Conservation (phyloP, 1,139 yeast species). For the Zhuliangozyma blackwelliae region DNA sequence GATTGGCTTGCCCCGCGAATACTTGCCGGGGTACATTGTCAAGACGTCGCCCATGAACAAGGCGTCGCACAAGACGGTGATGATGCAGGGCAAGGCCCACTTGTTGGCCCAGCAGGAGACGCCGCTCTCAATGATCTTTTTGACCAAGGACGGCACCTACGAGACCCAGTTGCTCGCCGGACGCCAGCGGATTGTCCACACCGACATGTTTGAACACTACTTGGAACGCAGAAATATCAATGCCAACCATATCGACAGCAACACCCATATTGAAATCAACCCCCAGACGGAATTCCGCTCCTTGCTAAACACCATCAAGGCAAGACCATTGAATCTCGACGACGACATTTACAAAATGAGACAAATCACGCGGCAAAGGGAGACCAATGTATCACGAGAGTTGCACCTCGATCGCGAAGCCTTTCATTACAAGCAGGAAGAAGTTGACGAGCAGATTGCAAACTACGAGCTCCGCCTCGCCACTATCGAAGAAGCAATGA, state of each 20-base stretch:
- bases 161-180: slow-evolving; percentile 18
- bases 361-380: slow-evolving; percentile 13
- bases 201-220: slow-evolving; percentile 22
- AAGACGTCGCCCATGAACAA: slow-evolving; percentile 25
- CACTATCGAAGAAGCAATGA: slow-evolving; percentile 17
- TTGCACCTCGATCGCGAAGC: slow-evolving; percentile 15
- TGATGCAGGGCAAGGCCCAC: slow-evolving; percentile 42
- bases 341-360: slow-evolving; percentile 18
- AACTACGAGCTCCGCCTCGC: slow-evolving; percentile 23
- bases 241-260: slow-evolving; percentile 12
- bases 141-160: slow-evolving; percentile 24
- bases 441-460: slow-evolving; percentile 21
- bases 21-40: slow-evolving; percentile 45
- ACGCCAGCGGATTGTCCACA: slow-evolving; percentile 20
- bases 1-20: slow-evolving; percentile 9
- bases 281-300: slow-evolving; percentile 14
- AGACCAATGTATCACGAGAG: slow-evolving; percentile 17
- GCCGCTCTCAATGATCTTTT: slow-evolving; percentile 27
- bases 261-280: slow-evolving; percentile 9
- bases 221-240: slow-evolving; percentile 18
- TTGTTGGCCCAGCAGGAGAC: slow-evolving; percentile 33
- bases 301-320: slow-evolving; percentile 11
- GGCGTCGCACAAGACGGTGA: slow-evolving; percentile 28
- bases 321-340: slow-evolving; percentile 16
- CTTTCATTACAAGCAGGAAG: slow-evolving; percentile 21